These are phyloP conservation scores for Cladosporium oxysporum DNA, from an alignment of 2,329 filamentous ascomycete genomes.

Conservation along the genomic window DNA sequence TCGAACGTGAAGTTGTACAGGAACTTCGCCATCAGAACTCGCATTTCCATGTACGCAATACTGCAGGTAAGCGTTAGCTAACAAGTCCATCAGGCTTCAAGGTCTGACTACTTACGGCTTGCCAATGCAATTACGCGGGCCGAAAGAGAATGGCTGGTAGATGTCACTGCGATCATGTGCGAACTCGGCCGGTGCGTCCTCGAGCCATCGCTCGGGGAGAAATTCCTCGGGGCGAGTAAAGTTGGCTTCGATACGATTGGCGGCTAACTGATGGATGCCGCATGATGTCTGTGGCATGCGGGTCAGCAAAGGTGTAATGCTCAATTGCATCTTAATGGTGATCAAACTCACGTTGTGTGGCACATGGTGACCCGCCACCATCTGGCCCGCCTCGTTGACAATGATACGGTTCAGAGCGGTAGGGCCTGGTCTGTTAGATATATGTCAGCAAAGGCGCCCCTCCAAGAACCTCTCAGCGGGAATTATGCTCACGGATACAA, in stretches of 20 bases:
- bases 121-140: slow-evolving; percentile 34
- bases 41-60: slow-evolving; percentile 40
- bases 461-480: not conserved
- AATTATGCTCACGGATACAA: slow-evolving; percentile 39
- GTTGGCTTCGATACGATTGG: slow-evolving; percentile 29
- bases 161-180: slow-evolving; percentile 1
- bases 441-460: not conserved
- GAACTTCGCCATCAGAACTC: slow-evolving; percentile 40
- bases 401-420: slow-evolving; percentile 22
- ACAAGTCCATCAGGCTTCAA: not conserved
- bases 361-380: slow-evolving; percentile 21
- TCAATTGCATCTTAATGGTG: not conserved
- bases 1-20: slow-evolving; percentile 43
- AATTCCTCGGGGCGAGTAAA: slow-evolving; percentile 31
- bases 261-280: slow-evolving; percentile 29
- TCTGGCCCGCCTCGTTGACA: slow-evolving; percentile 7
- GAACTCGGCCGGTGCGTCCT: slow-evolving; percentile 24
- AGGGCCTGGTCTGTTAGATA: slow-evolving; percentile 37
- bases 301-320: not conserved
- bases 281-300: not conserved
- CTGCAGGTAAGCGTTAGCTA: not conserved
- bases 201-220: slow-evolving; percentile 37
- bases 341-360: slow-evolving; percentile 21
- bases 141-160: slow-evolving; percentile 36
- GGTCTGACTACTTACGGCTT: slow-evolving; percentile 23